These are phyloP conservation scores for Jackrogersella multiformis DNA, from an alignment of 495 filamentous ascomycete genomes.

Conservation along the genomic window DNA sequence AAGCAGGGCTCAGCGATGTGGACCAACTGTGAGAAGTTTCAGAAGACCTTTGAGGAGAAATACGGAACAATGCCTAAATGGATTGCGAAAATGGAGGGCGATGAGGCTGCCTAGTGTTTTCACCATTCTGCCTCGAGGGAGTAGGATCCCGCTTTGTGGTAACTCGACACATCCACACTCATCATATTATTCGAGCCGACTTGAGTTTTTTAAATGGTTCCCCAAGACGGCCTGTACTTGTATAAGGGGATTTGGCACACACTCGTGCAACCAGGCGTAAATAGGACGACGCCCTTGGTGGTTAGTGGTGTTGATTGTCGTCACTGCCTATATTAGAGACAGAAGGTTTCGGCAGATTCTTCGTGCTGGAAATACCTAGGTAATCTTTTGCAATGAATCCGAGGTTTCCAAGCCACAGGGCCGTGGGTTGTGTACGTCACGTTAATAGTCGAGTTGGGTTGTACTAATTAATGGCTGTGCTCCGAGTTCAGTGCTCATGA, in stretches of 20 bases:
- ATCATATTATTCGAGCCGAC: background rate
- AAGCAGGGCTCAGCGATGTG: slow-evolving; percentile 54
- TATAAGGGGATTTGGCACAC: slow-evolving; percentile 12
- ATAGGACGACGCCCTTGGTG: background rate
- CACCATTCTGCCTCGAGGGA: background rate
- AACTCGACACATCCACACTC: background rate
- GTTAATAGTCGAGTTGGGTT: background rate
- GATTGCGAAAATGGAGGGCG: slow-evolving; percentile 58
- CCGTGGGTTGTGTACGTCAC: background rate
- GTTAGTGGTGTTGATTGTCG: background rate
- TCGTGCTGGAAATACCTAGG: background rate
- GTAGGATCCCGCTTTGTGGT: background rate
- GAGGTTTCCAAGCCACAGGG: background rate
- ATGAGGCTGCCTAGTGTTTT: slow-evolving; percentile 45
- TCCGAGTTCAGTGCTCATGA: background rate
- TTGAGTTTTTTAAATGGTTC: background rate
- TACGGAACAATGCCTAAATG: slow-evolving; percentile 59
- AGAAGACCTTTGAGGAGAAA: slow-evolving; percentile 63
- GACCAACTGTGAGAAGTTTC: slow-evolving; percentile 54
- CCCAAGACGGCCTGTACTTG: slow-evolving; percentile 9
- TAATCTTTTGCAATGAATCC: background rate
- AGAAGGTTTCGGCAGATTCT: background rate
- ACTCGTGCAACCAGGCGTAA: background rate
- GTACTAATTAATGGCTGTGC: background rate
- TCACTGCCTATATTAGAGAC: background rate